Conservation (phyloP, 805 yeast genomes). For the Candida silvicultrix region DNA sequence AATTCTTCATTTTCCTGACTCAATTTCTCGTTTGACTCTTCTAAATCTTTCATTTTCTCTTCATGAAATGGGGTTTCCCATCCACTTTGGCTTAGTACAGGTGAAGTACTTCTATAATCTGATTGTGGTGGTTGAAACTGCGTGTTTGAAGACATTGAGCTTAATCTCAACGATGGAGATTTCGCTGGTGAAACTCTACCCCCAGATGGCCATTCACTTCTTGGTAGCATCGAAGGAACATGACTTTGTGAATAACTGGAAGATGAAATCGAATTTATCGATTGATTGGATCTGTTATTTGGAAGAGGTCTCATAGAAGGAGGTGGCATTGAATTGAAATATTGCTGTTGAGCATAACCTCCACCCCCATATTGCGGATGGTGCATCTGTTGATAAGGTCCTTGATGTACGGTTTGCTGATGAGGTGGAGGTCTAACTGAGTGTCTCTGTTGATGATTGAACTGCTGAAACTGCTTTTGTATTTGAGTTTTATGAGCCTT, state of each 20-base stretch:
- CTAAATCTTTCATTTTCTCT: constrained; percentile 5
- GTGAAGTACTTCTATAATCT: constrained; percentile 6
- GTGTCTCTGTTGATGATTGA: constrained; percentile 13
- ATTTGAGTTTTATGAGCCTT: constrained; percentile 18
- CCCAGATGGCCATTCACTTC: constrained; percentile 3
- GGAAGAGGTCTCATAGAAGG: neutral
- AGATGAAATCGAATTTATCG: neutral
- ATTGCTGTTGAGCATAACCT: neutral
- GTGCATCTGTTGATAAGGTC: neutral
- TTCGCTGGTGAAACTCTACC: constrained; percentile 2
- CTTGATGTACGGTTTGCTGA: constrained; percentile 1
- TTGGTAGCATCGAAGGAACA: constrained; percentile 1
- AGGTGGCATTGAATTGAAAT: neutral
- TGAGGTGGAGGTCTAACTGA: neutral
- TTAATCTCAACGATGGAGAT: neutral
- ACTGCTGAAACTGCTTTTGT: constrained; percentile 20
- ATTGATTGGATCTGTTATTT: neutral
- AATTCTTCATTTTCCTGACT: constrained; percentile 7
- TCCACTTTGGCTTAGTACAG: constrained; percentile 8
- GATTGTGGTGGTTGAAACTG: constrained; percentile 5
- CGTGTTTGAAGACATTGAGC: neutral
- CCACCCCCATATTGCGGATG: neutral
- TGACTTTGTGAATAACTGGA: neutral
- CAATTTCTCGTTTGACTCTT: constrained; percentile 8
- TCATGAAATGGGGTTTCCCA: constrained; percentile 5